Conservation (phyloP, 192 early-diverging fungal species). For the Linnemannia schmuckeri region DNA sequence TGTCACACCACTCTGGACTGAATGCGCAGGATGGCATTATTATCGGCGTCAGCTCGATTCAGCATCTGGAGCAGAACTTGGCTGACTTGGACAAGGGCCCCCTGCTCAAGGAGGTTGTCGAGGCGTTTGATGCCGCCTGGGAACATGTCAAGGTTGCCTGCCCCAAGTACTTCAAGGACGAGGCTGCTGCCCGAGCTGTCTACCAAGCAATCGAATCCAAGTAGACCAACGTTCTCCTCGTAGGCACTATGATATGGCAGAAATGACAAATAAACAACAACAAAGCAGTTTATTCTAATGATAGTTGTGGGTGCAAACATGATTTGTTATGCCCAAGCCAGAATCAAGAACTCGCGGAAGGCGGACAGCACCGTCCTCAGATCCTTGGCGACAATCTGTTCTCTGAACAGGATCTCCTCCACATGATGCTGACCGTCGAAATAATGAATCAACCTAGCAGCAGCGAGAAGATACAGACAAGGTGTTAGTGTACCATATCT, state of each 20-base stretch:
- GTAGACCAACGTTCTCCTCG: background rate
- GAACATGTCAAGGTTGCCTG: slow-evolving; percentile 52
- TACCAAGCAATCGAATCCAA: background rate
- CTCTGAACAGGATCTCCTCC: slow-evolving; percentile 78
- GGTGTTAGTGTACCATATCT: background rate
- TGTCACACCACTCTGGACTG: slow-evolving; percentile 56
- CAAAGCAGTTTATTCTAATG: background rate
- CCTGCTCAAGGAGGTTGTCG: slow-evolving; percentile 63
- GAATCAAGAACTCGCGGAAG: slow-evolving; percentile 43
- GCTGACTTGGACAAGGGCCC: slow-evolving; percentile 64
- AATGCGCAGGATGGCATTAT: slow-evolving; percentile 49
- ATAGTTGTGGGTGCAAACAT: background rate
- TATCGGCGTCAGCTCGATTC: slow-evolving; percentile 56
- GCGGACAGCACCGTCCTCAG: slow-evolving; percentile 50
- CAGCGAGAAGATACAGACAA: background rate
- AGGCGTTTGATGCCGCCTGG: slow-evolving; percentile 74
- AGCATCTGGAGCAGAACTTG: slow-evolving; percentile 61
- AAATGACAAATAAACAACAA: too few species aligned
- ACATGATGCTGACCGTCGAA: slow-evolving; percentile 83
- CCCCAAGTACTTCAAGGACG: slow-evolving; percentile 51
- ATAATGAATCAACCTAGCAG: slow-evolving; percentile 75
- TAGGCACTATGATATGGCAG: too few species aligned
- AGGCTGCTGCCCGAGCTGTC: background rate
- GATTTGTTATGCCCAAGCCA: slow-evolving; percentile 37
- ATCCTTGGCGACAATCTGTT: slow-evolving; percentile 53